A percentile compares a stretch with the other conserved stretches of the same genome.
phyloP scores from a whole-genome alignment of 2,329 filamentous ascomycete species.

The Pseudocercospora eumusae region DNA sequence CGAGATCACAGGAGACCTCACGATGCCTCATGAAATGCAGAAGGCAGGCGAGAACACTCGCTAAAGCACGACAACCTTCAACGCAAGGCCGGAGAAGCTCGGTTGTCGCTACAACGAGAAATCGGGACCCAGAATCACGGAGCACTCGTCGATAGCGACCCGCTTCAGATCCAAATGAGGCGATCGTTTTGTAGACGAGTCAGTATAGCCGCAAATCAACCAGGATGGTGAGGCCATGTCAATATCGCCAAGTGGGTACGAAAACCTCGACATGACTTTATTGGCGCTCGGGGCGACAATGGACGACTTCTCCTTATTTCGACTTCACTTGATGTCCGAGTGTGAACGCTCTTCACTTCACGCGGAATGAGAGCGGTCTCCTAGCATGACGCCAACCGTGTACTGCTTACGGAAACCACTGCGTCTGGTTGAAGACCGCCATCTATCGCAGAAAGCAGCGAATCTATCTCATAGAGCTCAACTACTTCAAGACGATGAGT shows the following conservation, averaged over 20 bases:
- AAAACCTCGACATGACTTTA: not conserved
- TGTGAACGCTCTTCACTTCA: not conserved
- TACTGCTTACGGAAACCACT: not conserved
- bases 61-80: not conserved
- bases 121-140: not conserved
- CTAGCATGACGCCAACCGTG: too few species aligned
- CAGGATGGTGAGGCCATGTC: not conserved
- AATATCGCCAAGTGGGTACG: constrained; percentile 4
- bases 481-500: not conserved
- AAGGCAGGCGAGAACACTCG: not conserved
- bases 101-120: not conserved
- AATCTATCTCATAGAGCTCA: not conserved
- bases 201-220: not conserved
- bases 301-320: not conserved
- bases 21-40: not conserved
- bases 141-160: not conserved
- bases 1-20: not conserved
- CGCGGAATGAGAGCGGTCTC: too few species aligned
- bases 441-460: not conserved
- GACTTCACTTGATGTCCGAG: not conserved
- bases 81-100: not conserved
- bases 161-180: not conserved
- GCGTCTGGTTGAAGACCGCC: not conserved
- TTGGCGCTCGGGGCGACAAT: not conserved
- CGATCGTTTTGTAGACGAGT: not conserved